A percentile compares a stretch with the other conserved stretches of the same genome.
Evolutionary conservation across 2,329 filamentous ascomycete species (phyloP).

Genomic region (Trichoderma sp.): DNA sequence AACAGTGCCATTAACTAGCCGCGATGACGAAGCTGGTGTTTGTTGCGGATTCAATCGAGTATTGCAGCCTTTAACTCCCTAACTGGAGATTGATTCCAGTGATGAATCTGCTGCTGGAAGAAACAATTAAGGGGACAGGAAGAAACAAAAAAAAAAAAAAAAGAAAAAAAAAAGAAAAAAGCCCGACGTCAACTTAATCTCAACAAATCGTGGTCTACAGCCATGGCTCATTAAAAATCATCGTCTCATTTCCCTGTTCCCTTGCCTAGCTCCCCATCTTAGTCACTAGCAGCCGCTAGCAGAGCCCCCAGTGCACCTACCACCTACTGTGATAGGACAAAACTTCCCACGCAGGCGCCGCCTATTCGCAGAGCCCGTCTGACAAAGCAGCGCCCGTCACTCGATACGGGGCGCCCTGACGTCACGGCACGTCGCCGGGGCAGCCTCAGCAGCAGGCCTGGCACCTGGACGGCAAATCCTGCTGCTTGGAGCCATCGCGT

Average conservation of each 20-base stretch:
- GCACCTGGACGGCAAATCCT: slow-evolving; percentile 8
- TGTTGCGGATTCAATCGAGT: background rate
- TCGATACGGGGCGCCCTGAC: slow-evolving; percentile 10
- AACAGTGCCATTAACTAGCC: background rate
- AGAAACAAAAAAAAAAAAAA: background rate
- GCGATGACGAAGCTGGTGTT: background rate
- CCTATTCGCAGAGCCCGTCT: slow-evolving; percentile 7
- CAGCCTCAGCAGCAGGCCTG: background rate
- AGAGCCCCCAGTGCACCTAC: background rate
- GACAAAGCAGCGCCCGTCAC: slow-evolving; percentile 12
- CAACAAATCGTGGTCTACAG: background rate
- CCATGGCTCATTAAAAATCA: background rate
- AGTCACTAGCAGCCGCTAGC: background rate
- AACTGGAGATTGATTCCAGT: too few species aligned
- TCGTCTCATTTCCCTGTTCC: background rate
- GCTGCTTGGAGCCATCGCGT: background rate
- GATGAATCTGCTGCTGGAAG: too few species aligned
- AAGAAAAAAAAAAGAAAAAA: background rate
- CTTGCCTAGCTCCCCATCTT: background rate
- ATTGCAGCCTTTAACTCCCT: too few species aligned
- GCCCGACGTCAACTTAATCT: background rate
- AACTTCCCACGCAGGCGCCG: background rate
- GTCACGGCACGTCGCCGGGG: background rate
- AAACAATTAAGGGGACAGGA: too few species aligned
- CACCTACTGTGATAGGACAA: background rate